phyloP scores from a whole-genome alignment of 108 stramenopile genomes.

The Nitzschia sp. region DNA sequence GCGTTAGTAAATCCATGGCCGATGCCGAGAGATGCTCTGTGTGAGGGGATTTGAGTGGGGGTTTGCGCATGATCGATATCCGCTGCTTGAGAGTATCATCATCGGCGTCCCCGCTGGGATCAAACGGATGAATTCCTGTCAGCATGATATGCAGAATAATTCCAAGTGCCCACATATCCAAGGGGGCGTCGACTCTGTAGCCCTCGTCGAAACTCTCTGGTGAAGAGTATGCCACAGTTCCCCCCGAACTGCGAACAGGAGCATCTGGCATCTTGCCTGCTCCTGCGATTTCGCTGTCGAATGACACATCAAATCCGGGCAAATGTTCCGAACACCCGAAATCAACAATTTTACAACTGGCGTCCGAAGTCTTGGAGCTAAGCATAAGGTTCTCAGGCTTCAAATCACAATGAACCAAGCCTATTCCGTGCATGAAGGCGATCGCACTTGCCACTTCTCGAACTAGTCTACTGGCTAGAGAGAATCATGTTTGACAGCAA shows the following conservation, averaged over 20 bases:
- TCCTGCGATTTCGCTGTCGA: background rate
- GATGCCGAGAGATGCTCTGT: constrained; percentile 57
- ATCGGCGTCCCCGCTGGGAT: constrained; percentile 48
- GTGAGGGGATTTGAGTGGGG: constrained; percentile 28
- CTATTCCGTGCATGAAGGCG: constrained; percentile 68
- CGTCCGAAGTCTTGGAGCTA: constrained; percentile 45
- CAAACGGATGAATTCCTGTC: constrained; percentile 79
- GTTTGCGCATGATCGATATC: constrained; percentile 34
- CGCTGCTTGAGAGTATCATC: constrained; percentile 61
- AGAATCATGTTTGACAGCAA: background rate
- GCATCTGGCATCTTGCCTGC: background rate
- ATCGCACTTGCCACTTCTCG: constrained; percentile 67
- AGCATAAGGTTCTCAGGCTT: constrained; percentile 82
- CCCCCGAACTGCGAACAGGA: constrained; percentile 6
- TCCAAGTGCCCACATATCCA: constrained; percentile 82
- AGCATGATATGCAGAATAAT: constrained; percentile 85
- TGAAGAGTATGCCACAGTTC: constrained; percentile 19
- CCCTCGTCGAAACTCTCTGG: constrained; percentile 7
- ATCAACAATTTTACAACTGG: constrained; percentile 72
- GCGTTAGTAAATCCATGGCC: constrained; percentile 62
- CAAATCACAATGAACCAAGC: constrained; percentile 71
- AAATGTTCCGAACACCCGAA: constrained; percentile 77
- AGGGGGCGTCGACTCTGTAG: constrained; percentile 12
- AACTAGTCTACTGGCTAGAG: constrained; percentile 47
- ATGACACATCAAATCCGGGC: background rate